Percentiles rank a stretch among this genome's conserved stretches.
Conservation (phyloP, 768 basidiomycete species). For the Tulasnella sp. region DNA sequence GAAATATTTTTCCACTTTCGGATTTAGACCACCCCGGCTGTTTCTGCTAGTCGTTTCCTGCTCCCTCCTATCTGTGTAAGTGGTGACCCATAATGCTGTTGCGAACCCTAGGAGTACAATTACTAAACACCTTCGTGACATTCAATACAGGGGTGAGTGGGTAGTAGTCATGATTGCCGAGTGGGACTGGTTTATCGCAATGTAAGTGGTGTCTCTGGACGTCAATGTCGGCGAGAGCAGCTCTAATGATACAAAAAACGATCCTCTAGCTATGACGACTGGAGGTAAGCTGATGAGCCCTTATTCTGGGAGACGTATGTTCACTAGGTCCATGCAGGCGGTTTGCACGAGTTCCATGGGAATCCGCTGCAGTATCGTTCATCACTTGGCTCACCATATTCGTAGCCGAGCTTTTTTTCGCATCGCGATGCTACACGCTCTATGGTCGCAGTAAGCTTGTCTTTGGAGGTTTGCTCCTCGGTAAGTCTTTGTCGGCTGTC, state of each 20-base stretch:
- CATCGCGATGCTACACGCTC: not conserved
- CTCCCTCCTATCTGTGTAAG: not conserved
- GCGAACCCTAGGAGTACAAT: not conserved
- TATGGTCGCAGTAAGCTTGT: not conserved
- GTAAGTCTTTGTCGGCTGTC: not conserved
- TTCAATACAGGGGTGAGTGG: not conserved
- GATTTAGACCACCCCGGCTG: not conserved
- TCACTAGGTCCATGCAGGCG: not conserved
- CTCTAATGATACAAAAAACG: not conserved
- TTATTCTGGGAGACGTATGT: not conserved
- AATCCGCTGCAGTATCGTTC: not conserved
- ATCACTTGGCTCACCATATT: not conserved
- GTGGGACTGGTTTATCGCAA: not conserved
- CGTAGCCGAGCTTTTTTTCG: not conserved
- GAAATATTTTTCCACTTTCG: not conserved
- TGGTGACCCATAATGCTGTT: not conserved
- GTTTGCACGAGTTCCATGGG: not conserved
- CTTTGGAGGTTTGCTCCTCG: not conserved
- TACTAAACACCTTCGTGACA: not conserved
- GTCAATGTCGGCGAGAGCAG: not conserved
- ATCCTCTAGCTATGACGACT: not conserved
- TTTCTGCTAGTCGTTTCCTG: not conserved
- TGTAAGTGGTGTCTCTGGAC: not conserved
- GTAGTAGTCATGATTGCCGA: not conserved
- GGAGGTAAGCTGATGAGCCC: not conserved